phyloP scores from a whole-genome alignment of 225 moss, liverwort and hornwort genomes.

The Polytrichum commune region DNA sequence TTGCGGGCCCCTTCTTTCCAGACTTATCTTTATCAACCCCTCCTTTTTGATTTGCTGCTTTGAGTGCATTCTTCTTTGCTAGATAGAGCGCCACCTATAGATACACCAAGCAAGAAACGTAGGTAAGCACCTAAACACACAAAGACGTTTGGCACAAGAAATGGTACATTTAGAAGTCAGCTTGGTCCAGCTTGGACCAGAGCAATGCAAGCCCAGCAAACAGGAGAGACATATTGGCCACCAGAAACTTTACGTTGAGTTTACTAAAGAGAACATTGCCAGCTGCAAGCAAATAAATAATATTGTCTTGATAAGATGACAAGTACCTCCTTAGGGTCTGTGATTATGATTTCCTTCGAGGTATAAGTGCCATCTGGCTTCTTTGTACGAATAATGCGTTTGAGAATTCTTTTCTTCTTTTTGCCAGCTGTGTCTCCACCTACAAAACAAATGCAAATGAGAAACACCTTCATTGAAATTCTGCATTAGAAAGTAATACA shows the following conservation, averaged over 20 bases:
- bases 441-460: constrained; percentile 10
- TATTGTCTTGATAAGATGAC: background rate
- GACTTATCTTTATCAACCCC: constrained; percentile 49
- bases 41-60: constrained; percentile 53
- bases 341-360: constrained; percentile 82
- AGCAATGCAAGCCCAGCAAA: too few relatives aligned
- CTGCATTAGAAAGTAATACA: too few relatives aligned
- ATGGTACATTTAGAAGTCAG: too few relatives aligned
- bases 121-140: too few relatives aligned
- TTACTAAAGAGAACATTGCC: too few relatives aligned
- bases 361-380: constrained; percentile 86
- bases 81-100: constrained; percentile 81
- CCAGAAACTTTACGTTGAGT: too few relatives aligned
- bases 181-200: too few relatives aligned
- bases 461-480: too few relatives aligned
- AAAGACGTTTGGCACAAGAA: too few relatives aligned
- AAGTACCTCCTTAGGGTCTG: constrained; percentile 88
- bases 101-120: constrained; percentile 1
- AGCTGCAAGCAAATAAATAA: too few relatives aligned
- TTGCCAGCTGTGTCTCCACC: constrained; percentile 62
- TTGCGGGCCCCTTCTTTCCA: constrained; percentile 63
- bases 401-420: constrained; percentile 81
- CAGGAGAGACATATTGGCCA: too few relatives aligned
- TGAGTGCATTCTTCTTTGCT: constrained; percentile 84
- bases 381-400: constrained; percentile 74